phyloP scores from a whole-genome alignment of 768 basidiomycete genomes.

The Nidularia sp. region DNA sequence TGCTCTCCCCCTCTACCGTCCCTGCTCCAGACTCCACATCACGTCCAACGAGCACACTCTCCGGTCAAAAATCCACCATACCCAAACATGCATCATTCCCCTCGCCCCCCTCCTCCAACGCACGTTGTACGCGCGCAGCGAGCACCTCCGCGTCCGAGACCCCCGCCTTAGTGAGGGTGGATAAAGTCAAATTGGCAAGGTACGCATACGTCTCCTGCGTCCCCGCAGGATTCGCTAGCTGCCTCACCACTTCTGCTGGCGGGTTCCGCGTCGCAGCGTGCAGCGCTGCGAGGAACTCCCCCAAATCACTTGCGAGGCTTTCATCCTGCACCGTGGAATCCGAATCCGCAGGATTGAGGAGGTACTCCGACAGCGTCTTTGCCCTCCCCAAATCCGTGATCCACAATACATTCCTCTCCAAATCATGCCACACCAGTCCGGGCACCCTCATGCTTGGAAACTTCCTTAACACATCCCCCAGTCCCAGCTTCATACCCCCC shows the following conservation, averaged over 20 bases:
- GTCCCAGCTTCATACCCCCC: neutral
- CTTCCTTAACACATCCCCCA: neutral
- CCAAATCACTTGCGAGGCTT: slow-evolving; percentile 6
- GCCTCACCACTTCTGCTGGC: slow-evolving; percentile 2
- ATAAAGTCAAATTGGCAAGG: slow-evolving; percentile 7
- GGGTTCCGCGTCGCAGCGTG: slow-evolving; percentile 8
- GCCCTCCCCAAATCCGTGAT: slow-evolving; percentile 14
- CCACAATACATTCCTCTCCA: slow-evolving; percentile 15
- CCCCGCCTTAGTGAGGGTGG: slow-evolving; percentile 2
- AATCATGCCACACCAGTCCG: slow-evolving; percentile 12
- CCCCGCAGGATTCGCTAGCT: slow-evolving; percentile 1
- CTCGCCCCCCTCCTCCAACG: slow-evolving; percentile 3
- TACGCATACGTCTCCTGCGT: slow-evolving; percentile 5
- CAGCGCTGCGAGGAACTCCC: slow-evolving; percentile 9
- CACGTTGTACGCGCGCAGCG: slow-evolving; percentile 3
- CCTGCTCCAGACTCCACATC: slow-evolving; percentile 9
- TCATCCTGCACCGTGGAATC: neutral
- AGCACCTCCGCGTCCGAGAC: slow-evolving; percentile 12
- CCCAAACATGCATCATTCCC: slow-evolving; percentile 16
- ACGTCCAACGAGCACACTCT: slow-evolving; percentile 19
- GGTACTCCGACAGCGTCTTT: slow-evolving; percentile 10
- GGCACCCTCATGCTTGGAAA: slow-evolving; percentile 10
- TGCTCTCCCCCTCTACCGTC: too few relatives aligned
- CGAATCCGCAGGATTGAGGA: neutral
- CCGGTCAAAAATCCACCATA: slow-evolving; percentile 29